These are phyloP conservation scores for Rhodotorula sp. DNA, from an alignment of 1,284 basidiomycete species.

Conservation along the genomic window DNA sequence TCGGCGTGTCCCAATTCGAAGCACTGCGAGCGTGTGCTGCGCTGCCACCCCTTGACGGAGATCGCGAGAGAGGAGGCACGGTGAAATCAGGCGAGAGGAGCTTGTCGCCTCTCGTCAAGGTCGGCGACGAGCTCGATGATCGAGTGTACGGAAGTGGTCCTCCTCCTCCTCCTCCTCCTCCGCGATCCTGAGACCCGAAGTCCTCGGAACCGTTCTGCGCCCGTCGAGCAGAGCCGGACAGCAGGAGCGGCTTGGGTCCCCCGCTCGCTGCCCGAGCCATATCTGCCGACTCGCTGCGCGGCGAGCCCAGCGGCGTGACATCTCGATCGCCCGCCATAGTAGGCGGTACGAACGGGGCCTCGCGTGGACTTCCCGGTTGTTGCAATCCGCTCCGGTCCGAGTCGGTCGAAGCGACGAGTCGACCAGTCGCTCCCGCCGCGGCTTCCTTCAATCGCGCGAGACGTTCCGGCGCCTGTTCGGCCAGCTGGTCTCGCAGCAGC, in stretches of 20 bases:
- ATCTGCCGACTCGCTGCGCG: not conserved
- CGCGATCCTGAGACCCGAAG: not conserved
- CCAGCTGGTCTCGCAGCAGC: conserved; percentile 21
- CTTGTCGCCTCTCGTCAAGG: conserved; percentile 1
- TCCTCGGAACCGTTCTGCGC: conserved; percentile 25
- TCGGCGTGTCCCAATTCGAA: conserved; percentile 19
- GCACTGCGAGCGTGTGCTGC: conserved; percentile 10
- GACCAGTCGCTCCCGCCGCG: conserved; percentile 9
- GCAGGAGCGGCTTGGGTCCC: conserved; percentile 34
- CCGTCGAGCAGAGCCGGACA: conserved; percentile 24
- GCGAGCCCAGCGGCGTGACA: conserved; percentile 1
- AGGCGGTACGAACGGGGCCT: conserved; percentile 37
- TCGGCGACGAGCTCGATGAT: conserved; percentile 18
- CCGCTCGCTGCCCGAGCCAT: not conserved
- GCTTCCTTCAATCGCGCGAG: conserved; percentile 24
- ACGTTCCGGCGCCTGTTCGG: conserved; percentile 10
- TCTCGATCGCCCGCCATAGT: not conserved
- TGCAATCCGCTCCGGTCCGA: not conserved
- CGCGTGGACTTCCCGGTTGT: conserved; percentile 19
- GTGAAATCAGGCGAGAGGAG: conserved; percentile 18
- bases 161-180: not conserved
- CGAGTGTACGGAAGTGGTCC: not conserved
- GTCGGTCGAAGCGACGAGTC: conserved; percentile 18
- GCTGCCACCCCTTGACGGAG: conserved; percentile 4
- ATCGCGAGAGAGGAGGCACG: conserved; percentile 22